These are phyloP conservation scores for Pseudogymnoascus sp. DNA, from an alignment of 2,329 filamentous ascomycete genomes.

Conservation along the genomic window DNA sequence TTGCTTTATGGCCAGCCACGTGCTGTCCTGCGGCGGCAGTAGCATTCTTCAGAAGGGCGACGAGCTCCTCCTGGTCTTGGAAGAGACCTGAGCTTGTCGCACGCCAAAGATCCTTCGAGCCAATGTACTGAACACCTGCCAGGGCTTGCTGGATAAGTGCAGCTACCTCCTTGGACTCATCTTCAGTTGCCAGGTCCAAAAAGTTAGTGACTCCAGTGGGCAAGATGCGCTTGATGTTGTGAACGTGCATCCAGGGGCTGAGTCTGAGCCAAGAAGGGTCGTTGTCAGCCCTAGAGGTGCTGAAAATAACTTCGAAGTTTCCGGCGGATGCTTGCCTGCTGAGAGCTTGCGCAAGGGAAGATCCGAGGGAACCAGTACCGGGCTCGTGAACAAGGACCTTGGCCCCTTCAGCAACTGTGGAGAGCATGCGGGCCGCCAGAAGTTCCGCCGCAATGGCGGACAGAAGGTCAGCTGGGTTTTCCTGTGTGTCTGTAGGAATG, in stretches of 20 bases:
- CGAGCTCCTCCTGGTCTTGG: slow-evolving; percentile 12
- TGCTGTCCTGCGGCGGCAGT: slow-evolving; percentile 11
- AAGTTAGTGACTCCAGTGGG: slow-evolving; percentile 9
- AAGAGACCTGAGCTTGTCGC: slow-evolving; percentile 12
- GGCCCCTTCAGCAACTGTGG: background rate
- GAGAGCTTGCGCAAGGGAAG: slow-evolving; percentile 12
- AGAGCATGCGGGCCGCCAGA: slow-evolving; percentile 9
- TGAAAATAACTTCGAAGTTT: slow-evolving; percentile 12
- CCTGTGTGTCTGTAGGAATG: slow-evolving; percentile 10
- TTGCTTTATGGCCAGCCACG: slow-evolving; percentile 11
- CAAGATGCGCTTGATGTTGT: slow-evolving; percentile 11
- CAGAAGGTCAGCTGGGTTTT: slow-evolving; percentile 11
- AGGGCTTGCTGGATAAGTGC: slow-evolving; percentile 12
- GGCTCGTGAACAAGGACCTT: slow-evolving; percentile 12
- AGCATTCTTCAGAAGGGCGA: slow-evolving; percentile 12
- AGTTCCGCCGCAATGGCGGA: slow-evolving; percentile 6
- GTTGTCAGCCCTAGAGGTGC: slow-evolving; percentile 11
- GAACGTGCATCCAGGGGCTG: slow-evolving; percentile 11
- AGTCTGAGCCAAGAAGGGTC: slow-evolving; percentile 12
- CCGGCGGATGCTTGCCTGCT: slow-evolving; percentile 9
- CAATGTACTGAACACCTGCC: slow-evolving; percentile 12
- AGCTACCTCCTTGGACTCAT: slow-evolving; percentile 12
- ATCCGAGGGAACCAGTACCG: slow-evolving; percentile 8
- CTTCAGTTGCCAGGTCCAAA: background rate
- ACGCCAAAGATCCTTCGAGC: slow-evolving; percentile 13